Conservation (phyloP, 2,329 filamentous ascomycete genomes). For the Phialophora expanda region DNA sequence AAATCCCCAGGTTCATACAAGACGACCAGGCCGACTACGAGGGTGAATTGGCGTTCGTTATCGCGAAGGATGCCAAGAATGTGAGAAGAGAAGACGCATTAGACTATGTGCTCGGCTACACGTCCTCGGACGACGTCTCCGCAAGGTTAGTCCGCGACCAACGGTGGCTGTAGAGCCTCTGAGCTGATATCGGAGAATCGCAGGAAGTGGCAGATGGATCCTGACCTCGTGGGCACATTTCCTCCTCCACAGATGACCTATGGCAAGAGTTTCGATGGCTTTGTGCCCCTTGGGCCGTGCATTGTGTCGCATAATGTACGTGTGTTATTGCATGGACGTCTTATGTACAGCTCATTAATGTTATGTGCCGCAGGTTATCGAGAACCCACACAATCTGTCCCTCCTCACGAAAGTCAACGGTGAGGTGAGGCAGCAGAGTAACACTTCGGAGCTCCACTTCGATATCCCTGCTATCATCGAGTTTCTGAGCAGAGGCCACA, state of each 20-base stretch:
- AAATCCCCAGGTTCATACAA: slow-evolving; percentile 16
- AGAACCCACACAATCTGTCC: slow-evolving; percentile 7
- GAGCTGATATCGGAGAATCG: neutral
- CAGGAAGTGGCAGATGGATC: slow-evolving; percentile 19
- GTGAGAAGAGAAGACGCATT: slow-evolving; percentile 45
- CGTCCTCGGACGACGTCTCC: slow-evolving; percentile 48
- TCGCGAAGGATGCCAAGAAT: slow-evolving; percentile 46
- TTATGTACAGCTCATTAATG: neutral
- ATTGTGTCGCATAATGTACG: slow-evolving; percentile 41
- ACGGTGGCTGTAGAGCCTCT: neutral
- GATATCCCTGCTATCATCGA: slow-evolving; percentile 10
- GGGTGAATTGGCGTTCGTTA: slow-evolving; percentile 47
- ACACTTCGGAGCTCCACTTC: slow-evolving; percentile 12
- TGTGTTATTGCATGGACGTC: neutral
- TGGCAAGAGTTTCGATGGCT: slow-evolving; percentile 48
- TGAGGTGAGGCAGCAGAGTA: slow-evolving; percentile 13
- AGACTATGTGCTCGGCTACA: slow-evolving; percentile 50
- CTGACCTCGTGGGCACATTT: slow-evolving; percentile 9
- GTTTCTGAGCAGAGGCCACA: slow-evolving; percentile 6
- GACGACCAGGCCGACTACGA: slow-evolving; percentile 45
- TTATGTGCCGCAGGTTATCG: neutral
- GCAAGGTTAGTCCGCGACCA: slow-evolving; percentile 1
- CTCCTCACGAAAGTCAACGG: slow-evolving; percentile 13
- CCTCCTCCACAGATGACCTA: slow-evolving; percentile 36
- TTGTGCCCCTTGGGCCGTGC: slow-evolving; percentile 45